phyloP scores from a whole-genome alignment of 2,329 filamentous ascomycete species.

The Thelonectria blattea region DNA sequence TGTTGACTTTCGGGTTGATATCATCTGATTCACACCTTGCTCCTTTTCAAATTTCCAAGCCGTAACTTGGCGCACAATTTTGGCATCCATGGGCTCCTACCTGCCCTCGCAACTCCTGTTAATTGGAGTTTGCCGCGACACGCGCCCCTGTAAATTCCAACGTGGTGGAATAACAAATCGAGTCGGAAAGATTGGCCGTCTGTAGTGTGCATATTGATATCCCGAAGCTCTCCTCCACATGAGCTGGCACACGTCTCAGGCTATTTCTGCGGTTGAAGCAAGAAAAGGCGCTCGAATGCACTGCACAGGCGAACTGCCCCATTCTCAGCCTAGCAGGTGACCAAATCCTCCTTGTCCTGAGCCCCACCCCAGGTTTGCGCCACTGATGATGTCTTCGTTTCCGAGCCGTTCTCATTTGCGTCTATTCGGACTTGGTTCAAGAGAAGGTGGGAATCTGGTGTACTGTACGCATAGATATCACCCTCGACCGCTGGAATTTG shows the following conservation, averaged over 20 bases:
- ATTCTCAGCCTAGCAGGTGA: constrained; percentile 15
- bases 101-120: not conserved
- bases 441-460: too few relatives aligned
- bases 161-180: not conserved
- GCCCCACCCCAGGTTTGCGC: constrained; percentile 12
- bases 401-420: too few relatives aligned
- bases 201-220: not conserved
- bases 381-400: constrained; percentile 1
- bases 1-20: too few relatives aligned
- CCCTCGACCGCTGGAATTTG: too few relatives aligned
- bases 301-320: constrained; percentile 10
- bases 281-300: constrained; percentile 15
- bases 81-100: too few relatives aligned
- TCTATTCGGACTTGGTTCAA: too few relatives aligned
- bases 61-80: too few relatives aligned
- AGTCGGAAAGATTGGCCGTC: not conserved
- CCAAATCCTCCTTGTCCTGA: constrained; percentile 9
- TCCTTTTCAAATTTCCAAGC: too few relatives aligned
- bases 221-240: constrained; percentile 1
- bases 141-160: not conserved
- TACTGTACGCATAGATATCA: too few relatives aligned
- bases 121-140: not conserved
- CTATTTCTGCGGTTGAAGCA: constrained; percentile 9
- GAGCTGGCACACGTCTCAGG: constrained; percentile 6
- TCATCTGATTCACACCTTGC: too few relatives aligned